Conservation (phyloP, 257 asterid species). For the Scutellaria baicalensis region DNA sequence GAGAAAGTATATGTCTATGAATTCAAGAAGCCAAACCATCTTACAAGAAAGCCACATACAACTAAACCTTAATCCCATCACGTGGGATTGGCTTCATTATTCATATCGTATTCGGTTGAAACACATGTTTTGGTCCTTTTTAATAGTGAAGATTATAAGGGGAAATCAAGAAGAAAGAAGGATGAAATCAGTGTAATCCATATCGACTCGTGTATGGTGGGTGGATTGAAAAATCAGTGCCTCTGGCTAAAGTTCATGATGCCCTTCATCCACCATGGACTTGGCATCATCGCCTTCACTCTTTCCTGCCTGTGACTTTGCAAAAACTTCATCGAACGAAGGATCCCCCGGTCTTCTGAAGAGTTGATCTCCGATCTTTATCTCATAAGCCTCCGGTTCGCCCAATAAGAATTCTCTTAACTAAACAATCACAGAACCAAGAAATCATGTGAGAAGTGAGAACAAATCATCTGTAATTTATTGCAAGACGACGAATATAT, state of each 20-base stretch:
- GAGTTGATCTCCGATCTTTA: slow-evolving; percentile 77
- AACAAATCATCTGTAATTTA: not conserved
- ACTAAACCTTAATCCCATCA: too few relatives aligned
- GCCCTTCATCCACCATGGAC: slow-evolving; percentile 23
- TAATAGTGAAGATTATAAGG: not conserved
- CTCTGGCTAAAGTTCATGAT: slow-evolving; percentile 42
- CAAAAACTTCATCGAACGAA: slow-evolving; percentile 63
- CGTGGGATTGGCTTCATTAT: too few relatives aligned
- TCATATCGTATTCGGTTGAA: too few relatives aligned
- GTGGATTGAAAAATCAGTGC: not conserved
- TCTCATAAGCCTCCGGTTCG: slow-evolving; percentile 85
- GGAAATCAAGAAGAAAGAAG: not conserved
- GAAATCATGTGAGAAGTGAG: slow-evolving; percentile 1
- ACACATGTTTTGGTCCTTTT: too few relatives aligned
- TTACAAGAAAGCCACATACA: not conserved
- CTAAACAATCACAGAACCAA: slow-evolving; percentile 28
- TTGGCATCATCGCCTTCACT: slow-evolving; percentile 9
- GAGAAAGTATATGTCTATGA: slow-evolving; percentile 1
- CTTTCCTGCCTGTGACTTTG: slow-evolving; percentile 38
- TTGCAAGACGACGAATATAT: not conserved
- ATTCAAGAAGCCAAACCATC: not conserved
- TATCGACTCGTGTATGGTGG: not conserved
- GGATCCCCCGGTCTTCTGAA: slow-evolving; percentile 80
- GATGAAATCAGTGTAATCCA: not conserved
- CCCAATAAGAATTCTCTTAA: slow-evolving; percentile 64